Conservation (phyloP, 805 yeast species). For the Cyberlindnera maclurae region DNA sequence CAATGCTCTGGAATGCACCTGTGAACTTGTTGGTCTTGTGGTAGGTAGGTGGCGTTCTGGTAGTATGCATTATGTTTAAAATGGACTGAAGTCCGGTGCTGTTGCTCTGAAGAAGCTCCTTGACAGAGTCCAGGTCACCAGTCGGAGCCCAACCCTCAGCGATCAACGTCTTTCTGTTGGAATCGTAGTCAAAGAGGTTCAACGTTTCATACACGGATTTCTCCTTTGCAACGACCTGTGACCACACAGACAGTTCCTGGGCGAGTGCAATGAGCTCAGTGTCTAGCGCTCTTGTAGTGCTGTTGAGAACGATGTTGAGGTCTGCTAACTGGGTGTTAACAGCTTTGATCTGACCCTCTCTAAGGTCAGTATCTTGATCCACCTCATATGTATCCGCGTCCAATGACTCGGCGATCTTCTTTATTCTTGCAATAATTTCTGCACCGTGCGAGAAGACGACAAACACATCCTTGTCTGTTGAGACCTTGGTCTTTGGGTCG, state of each 20-base stretch:
- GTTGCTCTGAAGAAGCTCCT: conserved; percentile 63
- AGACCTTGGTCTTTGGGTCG: conserved; percentile 52
- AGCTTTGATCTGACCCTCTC: conserved; percentile 61
- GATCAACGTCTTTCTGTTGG: conserved; percentile 68
- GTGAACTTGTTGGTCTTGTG: conserved; percentile 93
- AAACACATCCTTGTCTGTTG: conserved; percentile 70
- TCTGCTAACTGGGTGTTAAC: conserved; percentile 52
- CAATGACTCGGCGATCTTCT: conserved; percentile 81
- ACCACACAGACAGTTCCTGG: conserved; percentile 69
- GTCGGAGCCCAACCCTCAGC: conserved; percentile 98
- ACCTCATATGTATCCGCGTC: conserved; percentile 76
- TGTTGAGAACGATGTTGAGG: conserved; percentile 51
- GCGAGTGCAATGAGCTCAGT: conserved; percentile 78
- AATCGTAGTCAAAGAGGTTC: conserved; percentile 73
- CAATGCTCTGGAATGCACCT: conserved; percentile 83
- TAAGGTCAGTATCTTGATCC: conserved; percentile 40
- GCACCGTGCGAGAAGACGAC: conserved; percentile 90
- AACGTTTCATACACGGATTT: conserved; percentile 76
- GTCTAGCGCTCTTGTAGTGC: conserved; percentile 61
- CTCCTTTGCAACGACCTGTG: conserved; percentile 61
- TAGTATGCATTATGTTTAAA: conserved; percentile 55
- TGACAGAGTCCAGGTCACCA: conserved; percentile 53
- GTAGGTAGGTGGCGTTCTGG: conserved; percentile 86
- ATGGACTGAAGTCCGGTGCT: conserved; percentile 51
- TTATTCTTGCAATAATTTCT: conserved; percentile 62